These are phyloP conservation scores for Euphrasia confusa DNA, from an alignment of 257 asterid genomes.

Conservation along the genomic window DNA sequence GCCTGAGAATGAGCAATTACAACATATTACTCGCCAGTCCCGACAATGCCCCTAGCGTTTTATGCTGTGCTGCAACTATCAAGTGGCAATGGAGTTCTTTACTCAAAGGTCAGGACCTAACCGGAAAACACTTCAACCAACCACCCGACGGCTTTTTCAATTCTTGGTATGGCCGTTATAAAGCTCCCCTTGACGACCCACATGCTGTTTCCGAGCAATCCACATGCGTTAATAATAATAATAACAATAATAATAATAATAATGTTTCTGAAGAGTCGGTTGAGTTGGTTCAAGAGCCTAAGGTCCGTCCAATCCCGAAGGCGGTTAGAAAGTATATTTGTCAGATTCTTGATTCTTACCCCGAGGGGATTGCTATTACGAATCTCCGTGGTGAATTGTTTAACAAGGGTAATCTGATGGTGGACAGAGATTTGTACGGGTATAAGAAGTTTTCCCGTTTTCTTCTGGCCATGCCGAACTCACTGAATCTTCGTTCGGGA, in stretches of 20 bases:
- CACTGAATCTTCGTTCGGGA: slow-evolving; percentile 43
- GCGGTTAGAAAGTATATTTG: slow-evolving; percentile 43
- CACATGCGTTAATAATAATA: slow-evolving; percentile 17
- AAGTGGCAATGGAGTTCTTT: slow-evolving; percentile 93
- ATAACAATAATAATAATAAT: background rate
- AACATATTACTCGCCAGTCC: slow-evolving; percentile 77
- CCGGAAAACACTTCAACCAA: slow-evolving; percentile 78
- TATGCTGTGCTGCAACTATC: slow-evolving; percentile 87
- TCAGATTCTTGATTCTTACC: slow-evolving; percentile 43
- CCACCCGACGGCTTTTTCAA: slow-evolving; percentile 91
- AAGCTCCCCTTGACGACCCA: slow-evolving; percentile 69
- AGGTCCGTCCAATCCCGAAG: slow-evolving; percentile 56
- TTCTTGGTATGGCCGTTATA: slow-evolving; percentile 88
- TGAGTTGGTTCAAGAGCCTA: slow-evolving; percentile 41
- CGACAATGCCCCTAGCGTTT: slow-evolving; percentile 54
- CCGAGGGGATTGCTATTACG: slow-evolving; percentile 54
- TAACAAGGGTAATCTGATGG: slow-evolving; percentile 32
- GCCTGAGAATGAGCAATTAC: slow-evolving; percentile 82
- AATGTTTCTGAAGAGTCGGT: slow-evolving; percentile 27
- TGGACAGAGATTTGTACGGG: slow-evolving; percentile 70
- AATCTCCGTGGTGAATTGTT: slow-evolving; percentile 56
- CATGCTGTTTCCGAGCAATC: slow-evolving; percentile 47
- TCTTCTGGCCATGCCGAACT: slow-evolving; percentile 67
- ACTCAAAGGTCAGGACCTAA: slow-evolving; percentile 66
- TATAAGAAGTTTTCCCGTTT: slow-evolving; percentile 67